Evolutionary conservation across 2,329 filamentous ascomycete species (phyloP).

Genomic region (Xylaria sp.): DNA sequence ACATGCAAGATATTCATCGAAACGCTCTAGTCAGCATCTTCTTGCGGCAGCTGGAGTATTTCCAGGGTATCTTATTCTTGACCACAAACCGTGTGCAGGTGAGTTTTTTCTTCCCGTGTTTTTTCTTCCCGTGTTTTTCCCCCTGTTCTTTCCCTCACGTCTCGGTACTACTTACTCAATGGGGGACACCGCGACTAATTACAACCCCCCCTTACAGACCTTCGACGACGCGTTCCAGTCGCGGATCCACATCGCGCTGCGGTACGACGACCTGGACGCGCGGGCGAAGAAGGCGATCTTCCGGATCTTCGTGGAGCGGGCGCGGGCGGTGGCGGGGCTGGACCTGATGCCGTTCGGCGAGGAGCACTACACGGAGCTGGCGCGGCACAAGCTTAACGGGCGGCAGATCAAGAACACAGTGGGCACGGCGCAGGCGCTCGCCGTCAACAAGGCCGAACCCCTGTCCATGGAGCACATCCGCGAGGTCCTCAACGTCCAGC

Average conservation of each 20-base stretch:
- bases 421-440: slow-evolving; percentile 79
- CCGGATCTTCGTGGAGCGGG: slow-evolving; percentile 79
- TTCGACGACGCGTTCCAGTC: slow-evolving; percentile 92
- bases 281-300: slow-evolving; percentile 80
- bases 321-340: slow-evolving; percentile 62
- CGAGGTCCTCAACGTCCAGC: slow-evolving; percentile 80
- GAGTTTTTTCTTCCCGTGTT: slow-evolving; percentile 22
- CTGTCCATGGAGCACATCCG: slow-evolving; percentile 80
- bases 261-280: slow-evolving; percentile 73
- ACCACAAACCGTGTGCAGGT: slow-evolving; percentile 84
- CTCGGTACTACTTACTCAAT: too few species aligned
- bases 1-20: slow-evolving; percentile 80
- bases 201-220: slow-evolving; percentile 49
- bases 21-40: slow-evolving; percentile 89
- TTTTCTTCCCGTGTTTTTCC: not conserved
- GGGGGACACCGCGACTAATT: too few species aligned
- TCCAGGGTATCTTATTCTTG: slow-evolving; percentile 86
- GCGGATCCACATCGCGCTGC: slow-evolving; percentile 81
- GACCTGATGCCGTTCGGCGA: slow-evolving; percentile 65
- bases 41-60: slow-evolving; percentile 84
- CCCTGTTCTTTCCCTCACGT: not conserved
- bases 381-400: slow-evolving; percentile 65
- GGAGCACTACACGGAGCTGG: slow-evolving; percentile 67
- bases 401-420: slow-evolving; percentile 87
- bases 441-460: slow-evolving; percentile 71